These are phyloP conservation scores for Aureobasidium subglaciale DNA, from an alignment of 2,329 filamentous ascomycete genomes.

Conservation along the genomic window DNA sequence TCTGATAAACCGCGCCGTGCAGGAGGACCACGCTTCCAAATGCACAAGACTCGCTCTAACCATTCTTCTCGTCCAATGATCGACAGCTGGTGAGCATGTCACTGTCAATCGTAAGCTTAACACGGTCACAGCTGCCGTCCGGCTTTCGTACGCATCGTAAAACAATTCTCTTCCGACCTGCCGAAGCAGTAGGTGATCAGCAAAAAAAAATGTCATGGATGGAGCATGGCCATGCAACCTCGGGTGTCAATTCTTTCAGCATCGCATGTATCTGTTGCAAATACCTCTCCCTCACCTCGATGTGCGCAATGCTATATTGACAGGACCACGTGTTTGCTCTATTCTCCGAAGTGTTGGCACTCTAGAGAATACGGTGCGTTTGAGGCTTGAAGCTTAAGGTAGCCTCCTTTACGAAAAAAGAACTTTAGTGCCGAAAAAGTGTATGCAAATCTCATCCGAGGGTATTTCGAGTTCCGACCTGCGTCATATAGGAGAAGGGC, in stretches of 20 bases:
- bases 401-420: background rate
- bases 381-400: conserved; percentile 1
- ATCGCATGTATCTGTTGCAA: background rate
- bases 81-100: background rate
- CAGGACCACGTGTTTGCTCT: background rate
- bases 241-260: background rate
- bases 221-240: background rate
- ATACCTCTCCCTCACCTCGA: background rate
- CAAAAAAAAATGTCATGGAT: too few species aligned
- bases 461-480: background rate
- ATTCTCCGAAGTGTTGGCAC: background rate
- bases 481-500: background rate
- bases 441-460: background rate
- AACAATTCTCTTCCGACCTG: background rate
- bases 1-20: background rate
- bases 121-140: background rate
- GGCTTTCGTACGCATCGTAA: background rate
- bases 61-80: background rate
- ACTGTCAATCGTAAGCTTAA: background rate
- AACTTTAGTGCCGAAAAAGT: background rate
- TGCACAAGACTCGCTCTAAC: background rate
- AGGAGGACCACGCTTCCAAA: background rate
- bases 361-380: background rate
- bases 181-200: conserved; percentile 1
- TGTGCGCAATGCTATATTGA: background rate